phyloP scores from a whole-genome alignment of 257 asterid species.

The Solanum chmielewskii region DNA sequence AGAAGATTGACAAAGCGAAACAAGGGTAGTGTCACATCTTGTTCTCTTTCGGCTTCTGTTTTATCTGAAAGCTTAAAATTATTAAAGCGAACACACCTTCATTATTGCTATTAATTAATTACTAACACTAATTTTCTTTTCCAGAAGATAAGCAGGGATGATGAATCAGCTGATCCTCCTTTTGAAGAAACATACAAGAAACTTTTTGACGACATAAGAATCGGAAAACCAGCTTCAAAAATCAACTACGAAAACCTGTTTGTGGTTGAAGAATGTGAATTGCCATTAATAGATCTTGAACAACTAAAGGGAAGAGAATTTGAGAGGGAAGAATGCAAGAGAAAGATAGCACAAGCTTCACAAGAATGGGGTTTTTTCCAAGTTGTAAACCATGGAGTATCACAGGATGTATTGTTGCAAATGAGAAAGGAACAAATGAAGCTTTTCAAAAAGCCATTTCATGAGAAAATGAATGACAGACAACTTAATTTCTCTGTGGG shows the following conservation, averaged over 20 bases:
- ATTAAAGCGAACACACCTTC: neutral
- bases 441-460: constrained; percentile 52
- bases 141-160: constrained; percentile 30
- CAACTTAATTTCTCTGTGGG: constrained; percentile 41
- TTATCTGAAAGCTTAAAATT: too few relatives aligned
- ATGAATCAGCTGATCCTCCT: constrained; percentile 67
- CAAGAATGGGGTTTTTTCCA: constrained; percentile 85
- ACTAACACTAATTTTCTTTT: neutral
- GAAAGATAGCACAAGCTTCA: constrained; percentile 49
- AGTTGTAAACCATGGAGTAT: constrained; percentile 65
- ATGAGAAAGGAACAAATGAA: constrained; percentile 64
- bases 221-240: neutral
- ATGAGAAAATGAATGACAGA: constrained; percentile 30
- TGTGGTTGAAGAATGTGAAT: constrained; percentile 43
- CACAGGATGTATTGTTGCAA: constrained; percentile 25
- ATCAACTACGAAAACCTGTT: constrained; percentile 1
- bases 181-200: constrained; percentile 43
- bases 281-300: constrained; percentile 62
- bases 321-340: constrained; percentile 51
- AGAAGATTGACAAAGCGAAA: too few relatives aligned
- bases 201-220: constrained; percentile 8
- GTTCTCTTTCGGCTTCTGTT: too few relatives aligned
- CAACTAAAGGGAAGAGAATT: constrained; percentile 24
- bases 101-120: too few relatives aligned
- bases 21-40: too few relatives aligned